These are phyloP conservation scores for Suillus plorans DNA, from an alignment of 768 basidiomycete genomes.

Conservation along the genomic window DNA sequence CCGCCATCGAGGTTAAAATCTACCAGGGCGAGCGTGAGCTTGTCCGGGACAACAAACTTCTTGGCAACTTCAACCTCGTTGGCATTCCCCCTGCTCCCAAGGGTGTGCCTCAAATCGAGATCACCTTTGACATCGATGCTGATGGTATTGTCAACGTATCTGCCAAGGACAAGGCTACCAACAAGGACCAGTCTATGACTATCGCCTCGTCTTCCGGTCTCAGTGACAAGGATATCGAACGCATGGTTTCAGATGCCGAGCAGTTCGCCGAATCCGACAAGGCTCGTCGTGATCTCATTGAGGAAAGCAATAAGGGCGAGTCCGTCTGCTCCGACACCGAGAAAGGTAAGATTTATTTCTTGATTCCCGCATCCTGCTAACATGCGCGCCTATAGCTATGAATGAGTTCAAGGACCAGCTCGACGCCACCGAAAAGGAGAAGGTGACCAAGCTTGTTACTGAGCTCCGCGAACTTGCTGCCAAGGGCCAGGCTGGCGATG, in stretches of 20 bases:
- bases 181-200: constrained; percentile 93
- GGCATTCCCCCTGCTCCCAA: constrained; percentile 87
- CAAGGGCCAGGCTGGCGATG: constrained; percentile 89
- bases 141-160: constrained; percentile 97
- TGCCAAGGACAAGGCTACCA: constrained; percentile 92
- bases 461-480: constrained; percentile 88
- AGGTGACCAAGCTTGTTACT: constrained; percentile 80
- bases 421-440: constrained; percentile 89
- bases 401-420: constrained; percentile 98
- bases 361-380: constrained; percentile 5
- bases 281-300: constrained; percentile 81
- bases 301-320: constrained; percentile 96
- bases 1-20: constrained; percentile 99
- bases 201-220: constrained; percentile 97
- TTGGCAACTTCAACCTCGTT: constrained; percentile 99
- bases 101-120: constrained; percentile 77
- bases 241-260: constrained; percentile 95
- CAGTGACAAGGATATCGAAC: constrained; percentile 94
- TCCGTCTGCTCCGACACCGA: constrained; percentile 93
- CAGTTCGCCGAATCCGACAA: constrained; percentile 93
- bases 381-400: constrained; percentile 57
- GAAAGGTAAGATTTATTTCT: constrained; percentile 60
- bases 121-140: constrained; percentile 97
- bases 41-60: constrained; percentile 96
- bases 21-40: constrained; percentile 99